These are phyloP conservation scores for Ramaria rubella DNA, from an alignment of 768 basidiomycete species.

Conservation along the genomic window DNA sequence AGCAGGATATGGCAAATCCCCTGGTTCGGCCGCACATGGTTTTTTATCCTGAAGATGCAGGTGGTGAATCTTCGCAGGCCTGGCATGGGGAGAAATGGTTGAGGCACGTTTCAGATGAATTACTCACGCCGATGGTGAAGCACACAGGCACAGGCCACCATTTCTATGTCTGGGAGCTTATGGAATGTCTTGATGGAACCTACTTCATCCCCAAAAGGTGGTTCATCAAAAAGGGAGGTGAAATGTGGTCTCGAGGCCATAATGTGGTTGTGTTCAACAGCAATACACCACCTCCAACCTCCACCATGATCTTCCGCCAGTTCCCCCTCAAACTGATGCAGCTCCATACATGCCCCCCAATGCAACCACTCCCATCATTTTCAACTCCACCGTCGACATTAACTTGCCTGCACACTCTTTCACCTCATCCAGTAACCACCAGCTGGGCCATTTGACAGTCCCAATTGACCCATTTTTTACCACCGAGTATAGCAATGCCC, in stretches of 20 bases:
- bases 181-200: background rate
- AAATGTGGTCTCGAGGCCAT: background rate
- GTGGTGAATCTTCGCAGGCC: background rate
- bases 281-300: too few relatives aligned
- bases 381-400: too few relatives aligned
- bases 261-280: background rate
- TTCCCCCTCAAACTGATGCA: too few relatives aligned
- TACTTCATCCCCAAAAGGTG: background rate
- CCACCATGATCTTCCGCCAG: too few relatives aligned
- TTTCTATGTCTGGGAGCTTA: constrained; percentile 15
- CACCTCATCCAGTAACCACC: too few relatives aligned
- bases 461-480: too few relatives aligned
- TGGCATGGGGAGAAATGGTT: constrained; percentile 10
- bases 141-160: constrained; percentile 8
- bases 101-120: constrained; percentile 7
- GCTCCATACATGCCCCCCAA: too few relatives aligned
- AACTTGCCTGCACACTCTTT: too few relatives aligned
- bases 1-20: constrained; percentile 18
- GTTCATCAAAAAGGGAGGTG: background rate
- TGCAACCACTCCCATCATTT: too few relatives aligned
- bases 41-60: constrained; percentile 11
- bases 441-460: too few relatives aligned
- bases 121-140: constrained; percentile 3
- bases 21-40: constrained; percentile 4
- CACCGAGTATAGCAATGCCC: too few relatives aligned